Evolutionary conservation across 345 rosid species (phyloP).

Genomic region (Erucastrum elatum): DNA sequence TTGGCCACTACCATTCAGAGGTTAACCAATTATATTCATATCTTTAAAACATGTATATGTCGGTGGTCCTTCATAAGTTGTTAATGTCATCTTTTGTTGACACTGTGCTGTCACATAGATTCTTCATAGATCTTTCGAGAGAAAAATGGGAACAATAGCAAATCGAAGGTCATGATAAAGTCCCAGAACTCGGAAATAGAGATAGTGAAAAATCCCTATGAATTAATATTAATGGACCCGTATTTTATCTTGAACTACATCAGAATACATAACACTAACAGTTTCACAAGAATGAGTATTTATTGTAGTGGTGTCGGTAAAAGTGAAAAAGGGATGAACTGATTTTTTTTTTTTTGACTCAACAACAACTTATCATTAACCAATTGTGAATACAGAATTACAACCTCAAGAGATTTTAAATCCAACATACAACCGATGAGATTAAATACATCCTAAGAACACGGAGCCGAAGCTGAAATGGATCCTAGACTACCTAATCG

Average conservation of each 20-base stretch:
- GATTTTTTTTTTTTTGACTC: too few relatives aligned
- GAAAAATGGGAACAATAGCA: too few relatives aligned
- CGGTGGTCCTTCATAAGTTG: constrained; percentile 32
- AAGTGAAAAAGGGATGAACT: constrained; percentile 17
- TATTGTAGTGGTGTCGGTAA: constrained; percentile 20
- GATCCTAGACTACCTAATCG: too few relatives aligned
- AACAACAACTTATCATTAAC: too few relatives aligned
- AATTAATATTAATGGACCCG: constrained; percentile 8
- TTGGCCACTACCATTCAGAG: constrained; percentile 33
- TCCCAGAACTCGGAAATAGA: constrained; percentile 10
- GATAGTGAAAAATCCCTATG: not conserved
- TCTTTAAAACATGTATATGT: constrained; percentile 22
- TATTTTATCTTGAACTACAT: not conserved
- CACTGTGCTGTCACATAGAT: constrained; percentile 33
- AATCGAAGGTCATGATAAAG: not conserved
- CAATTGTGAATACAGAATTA: too few relatives aligned
- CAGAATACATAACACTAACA: not conserved
- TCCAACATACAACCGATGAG: too few relatives aligned
- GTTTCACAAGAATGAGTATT: constrained; percentile 23
- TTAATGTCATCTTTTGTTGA: constrained; percentile 21
- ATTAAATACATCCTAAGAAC: too few relatives aligned
- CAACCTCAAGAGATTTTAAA: too few relatives aligned
- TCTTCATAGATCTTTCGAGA: constrained; percentile 15
- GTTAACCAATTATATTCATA: constrained; percentile 29
- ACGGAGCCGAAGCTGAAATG: too few relatives aligned